These are phyloP conservation scores for Geotrichum siamense DNA, from an alignment of 1,139 yeast species.

Conservation along the genomic window DNA sequence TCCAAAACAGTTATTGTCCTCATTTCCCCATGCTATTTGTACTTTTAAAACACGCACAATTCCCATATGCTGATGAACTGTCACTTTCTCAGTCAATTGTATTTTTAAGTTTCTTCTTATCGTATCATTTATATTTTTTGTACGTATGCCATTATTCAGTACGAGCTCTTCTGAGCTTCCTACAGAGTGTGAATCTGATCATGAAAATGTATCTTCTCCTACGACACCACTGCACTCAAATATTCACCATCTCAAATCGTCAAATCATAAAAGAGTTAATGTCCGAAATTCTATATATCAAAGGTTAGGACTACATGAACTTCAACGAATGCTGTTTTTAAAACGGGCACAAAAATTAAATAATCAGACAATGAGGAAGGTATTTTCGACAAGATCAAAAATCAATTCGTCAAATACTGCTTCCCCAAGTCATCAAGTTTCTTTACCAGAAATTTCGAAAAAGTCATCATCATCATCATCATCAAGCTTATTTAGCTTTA, in stretches of 20 bases:
- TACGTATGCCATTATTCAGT: too few species aligned
- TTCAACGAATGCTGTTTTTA: conserved; percentile 5
- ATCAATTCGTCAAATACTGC: neutral
- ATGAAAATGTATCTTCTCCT: too few species aligned
- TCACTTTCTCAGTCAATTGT: too few species aligned
- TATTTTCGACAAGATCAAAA: neutral
- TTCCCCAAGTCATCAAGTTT: neutral
- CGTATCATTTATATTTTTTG: too few species aligned
- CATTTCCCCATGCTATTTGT: too few species aligned
- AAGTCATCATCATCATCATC: neutral
- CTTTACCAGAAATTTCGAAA: neutral
- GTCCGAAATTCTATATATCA: neutral
- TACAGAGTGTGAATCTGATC: too few species aligned
- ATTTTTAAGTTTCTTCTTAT: too few species aligned
- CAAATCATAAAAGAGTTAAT: neutral
- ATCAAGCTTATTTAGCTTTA: neutral
- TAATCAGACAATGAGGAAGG: neutral
- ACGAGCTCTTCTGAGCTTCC: too few species aligned
- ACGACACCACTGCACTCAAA: too few species aligned
- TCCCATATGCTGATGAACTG: too few species aligned
- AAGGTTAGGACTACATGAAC: conserved; percentile 1
- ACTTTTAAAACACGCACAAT: too few species aligned
- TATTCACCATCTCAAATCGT: too few species aligned
- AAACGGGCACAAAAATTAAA: conserved; percentile 9
- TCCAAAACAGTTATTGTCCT: neutral